Base-by-base conservation (phyloP, 164 flowering plant species). In the Annona squamosa region DNA sequence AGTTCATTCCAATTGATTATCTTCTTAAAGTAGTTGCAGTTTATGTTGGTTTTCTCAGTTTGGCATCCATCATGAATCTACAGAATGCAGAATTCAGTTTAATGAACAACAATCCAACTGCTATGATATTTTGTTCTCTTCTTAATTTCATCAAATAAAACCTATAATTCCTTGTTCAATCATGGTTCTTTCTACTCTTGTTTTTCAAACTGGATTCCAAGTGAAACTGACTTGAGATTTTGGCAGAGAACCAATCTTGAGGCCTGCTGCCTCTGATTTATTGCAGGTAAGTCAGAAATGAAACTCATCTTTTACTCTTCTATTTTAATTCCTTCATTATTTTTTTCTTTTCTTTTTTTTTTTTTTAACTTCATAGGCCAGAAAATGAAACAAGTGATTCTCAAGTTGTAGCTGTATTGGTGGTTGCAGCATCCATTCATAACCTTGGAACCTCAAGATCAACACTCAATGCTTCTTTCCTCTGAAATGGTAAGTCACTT, bases 351-450 rank as follows among this genome's bases (percentile, higher is more conserved):
- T n/a, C n/a, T 16, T 16, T 59, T 18, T 10, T 18, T 59, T 7
- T 56, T 2, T 6, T 6, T 26, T 26, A 26, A 26, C 37, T 26
- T 9, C 59, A 52, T 7, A 63, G 37, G n/a, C 4, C 18, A n/a
- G 0, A n/a, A 19, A 3, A 63, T n/a, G 37, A n/a, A 63, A 63
- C 37, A 4, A 17, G 13, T 72, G 44, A 57, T 65, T 44, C 13
- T 79, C 48, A 37, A 67, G n/a, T 48, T 48, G 12, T 41, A 65
- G 18, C 59, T 10, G 71, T 71, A 18, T 42, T 41, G 16, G 43
- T 68, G 10, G 44, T 47, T 79, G 85, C 90, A 88, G 94, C 94
- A 88, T 80, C 89, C 92, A n/a, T 90, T 88, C 78, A 86, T 90
- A 62, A 81, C 86, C 9, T 82, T 82, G 52, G 82, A 86, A 77